phyloP scores from a whole-genome alignment of 768 basidiomycete genomes.

The Termitomyces sp. region DNA sequence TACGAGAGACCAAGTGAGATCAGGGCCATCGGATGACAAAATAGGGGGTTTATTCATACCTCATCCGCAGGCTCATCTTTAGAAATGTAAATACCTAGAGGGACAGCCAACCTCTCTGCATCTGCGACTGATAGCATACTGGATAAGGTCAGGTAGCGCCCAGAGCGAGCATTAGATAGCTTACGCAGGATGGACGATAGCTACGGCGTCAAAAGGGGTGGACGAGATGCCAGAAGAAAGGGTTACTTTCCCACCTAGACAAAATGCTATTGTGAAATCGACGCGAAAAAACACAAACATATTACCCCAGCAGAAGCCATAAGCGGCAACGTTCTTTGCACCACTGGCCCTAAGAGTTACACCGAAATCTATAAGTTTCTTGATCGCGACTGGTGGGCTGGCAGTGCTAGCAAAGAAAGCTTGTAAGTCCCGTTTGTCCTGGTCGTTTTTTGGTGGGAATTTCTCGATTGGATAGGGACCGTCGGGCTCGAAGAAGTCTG shows the following conservation, averaged over 20 bases:
- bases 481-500: conserved; percentile 57
- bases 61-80: conserved; percentile 52
- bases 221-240: conserved; percentile 30
- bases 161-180: conserved; percentile 12
- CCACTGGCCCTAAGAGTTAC: conserved; percentile 35
- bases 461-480: conserved; percentile 40
- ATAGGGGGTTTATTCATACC: conserved; percentile 22
- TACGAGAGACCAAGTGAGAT: background rate
- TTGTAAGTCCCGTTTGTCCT: conserved; percentile 46
- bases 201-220: conserved; percentile 42
- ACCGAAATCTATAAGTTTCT: conserved; percentile 37
- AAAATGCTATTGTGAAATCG: background rate
- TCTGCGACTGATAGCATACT: conserved; percentile 51
- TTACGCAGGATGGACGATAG: conserved; percentile 56
- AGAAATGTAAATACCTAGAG: conserved; percentile 51
- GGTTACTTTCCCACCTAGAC: conserved; percentile 46
- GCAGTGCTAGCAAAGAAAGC: conserved; percentile 54
- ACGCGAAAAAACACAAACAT: background rate
- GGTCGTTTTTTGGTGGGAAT: conserved; percentile 49
- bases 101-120: conserved; percentile 43
- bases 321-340: conserved; percentile 38
- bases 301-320: conserved; percentile 56
- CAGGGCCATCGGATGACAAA: background rate
- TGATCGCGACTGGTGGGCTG: conserved; percentile 30
- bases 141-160: background rate